These are phyloP conservation scores for Ogataea pilisensis DNA, from an alignment of 805 yeast species.

Conservation along the genomic window DNA sequence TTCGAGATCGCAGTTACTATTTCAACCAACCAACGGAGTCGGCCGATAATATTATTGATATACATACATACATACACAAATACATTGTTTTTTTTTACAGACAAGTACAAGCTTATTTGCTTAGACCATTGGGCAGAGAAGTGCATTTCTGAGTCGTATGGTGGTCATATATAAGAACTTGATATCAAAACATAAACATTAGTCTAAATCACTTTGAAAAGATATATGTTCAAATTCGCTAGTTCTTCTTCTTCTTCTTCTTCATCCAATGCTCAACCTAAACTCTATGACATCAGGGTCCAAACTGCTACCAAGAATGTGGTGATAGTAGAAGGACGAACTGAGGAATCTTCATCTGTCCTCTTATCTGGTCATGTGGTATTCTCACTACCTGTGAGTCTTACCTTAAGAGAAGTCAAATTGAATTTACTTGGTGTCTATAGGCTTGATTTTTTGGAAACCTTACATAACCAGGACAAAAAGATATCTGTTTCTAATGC, in stretches of 20 bases:
- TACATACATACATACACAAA: too few species aligned
- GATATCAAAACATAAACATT: too few species aligned
- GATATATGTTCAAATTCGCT: conserved; percentile 27
- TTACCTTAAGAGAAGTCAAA: conserved; percentile 36
- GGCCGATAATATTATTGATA: too few species aligned
- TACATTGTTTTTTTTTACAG: too few species aligned
- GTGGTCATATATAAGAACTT: too few species aligned
- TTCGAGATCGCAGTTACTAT: too few species aligned
- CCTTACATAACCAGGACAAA: conserved; percentile 26
- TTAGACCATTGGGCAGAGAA: too few species aligned
- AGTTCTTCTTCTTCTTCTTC: conserved; percentile 36
- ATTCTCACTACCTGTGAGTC: conserved; percentile 39
- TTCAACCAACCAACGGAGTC: too few species aligned
- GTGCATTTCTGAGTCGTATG: too few species aligned
- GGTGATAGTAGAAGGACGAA: conserved; percentile 40
- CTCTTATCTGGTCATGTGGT: conserved; percentile 45
- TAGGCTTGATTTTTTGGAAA: conserved; percentile 37
- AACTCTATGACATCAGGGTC: conserved; percentile 26
- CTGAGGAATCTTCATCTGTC: conserved; percentile 40
- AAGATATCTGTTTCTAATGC: conserved; percentile 28
- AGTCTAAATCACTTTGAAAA: too few species aligned
- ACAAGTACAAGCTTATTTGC: too few species aligned
- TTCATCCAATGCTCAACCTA: conserved; percentile 25
- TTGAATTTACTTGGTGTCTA: conserved; percentile 41
- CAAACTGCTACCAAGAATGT: conserved; percentile 39